phyloP scores from a whole-genome alignment of 176 grass and related monocot genomes.

The Pharus latifolius region DNA sequence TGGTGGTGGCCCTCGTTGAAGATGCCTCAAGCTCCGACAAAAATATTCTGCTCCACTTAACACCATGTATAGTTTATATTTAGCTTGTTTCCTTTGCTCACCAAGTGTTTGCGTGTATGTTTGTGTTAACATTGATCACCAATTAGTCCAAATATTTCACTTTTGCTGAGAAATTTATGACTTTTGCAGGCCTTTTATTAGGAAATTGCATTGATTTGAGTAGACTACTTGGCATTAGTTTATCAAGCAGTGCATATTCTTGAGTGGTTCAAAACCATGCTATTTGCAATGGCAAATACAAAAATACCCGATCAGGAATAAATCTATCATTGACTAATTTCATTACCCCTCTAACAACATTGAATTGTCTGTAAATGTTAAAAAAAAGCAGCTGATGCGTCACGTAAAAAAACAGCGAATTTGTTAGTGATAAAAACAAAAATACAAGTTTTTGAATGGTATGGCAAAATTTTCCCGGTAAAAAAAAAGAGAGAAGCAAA shows the following conservation, averaged over 20 bases:
- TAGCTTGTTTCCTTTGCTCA: not conserved
- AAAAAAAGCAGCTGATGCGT: too few species aligned
- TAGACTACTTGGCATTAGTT: not conserved
- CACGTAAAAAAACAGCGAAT: too few species aligned
- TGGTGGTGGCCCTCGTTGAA: constrained; percentile 31
- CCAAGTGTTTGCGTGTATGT: constrained; percentile 14
- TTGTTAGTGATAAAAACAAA: too few species aligned
- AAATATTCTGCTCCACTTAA: constrained; percentile 20
- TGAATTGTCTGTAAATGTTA: too few species aligned
- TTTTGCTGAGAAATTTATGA: not conserved
- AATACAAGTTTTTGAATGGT: too few species aligned
- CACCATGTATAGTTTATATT: not conserved
- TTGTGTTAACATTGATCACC: not conserved
- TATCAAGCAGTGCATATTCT: not conserved
- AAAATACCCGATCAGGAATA: too few species aligned
- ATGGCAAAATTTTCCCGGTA: too few species aligned
- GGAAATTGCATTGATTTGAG: not conserved
- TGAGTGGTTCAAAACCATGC: too few species aligned
- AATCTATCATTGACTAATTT: too few species aligned
- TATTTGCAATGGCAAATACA: too few species aligned
- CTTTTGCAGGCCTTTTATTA: not conserved
- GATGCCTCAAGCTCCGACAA: constrained; percentile 19
- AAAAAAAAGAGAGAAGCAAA: too few species aligned
- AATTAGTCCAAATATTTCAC: not conserved
- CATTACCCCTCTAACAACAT: too few species aligned